A percentile compares a stretch with the other conserved stretches of the same genome.
phyloP scores from a whole-genome alignment of 2,329 filamentous ascomycete species.

The Neopestalotiopsis sp. region DNA sequence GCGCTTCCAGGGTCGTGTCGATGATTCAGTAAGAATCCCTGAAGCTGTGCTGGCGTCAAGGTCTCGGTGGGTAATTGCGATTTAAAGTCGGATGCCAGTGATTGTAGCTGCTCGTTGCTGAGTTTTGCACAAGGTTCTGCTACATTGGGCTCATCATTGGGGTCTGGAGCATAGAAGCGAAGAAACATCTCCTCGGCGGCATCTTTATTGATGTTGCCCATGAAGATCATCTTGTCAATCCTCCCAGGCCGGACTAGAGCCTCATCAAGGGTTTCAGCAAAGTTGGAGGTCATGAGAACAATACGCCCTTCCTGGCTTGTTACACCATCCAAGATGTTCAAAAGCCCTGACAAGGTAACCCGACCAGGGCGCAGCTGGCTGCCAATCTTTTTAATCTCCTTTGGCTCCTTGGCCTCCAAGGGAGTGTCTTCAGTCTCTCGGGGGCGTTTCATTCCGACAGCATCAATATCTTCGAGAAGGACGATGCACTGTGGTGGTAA shows the following conservation, averaged over 20 bases:
- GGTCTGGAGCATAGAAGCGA: conserved; percentile 28
- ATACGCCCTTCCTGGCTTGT: conserved; percentile 73
- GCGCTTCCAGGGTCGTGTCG: conserved; percentile 10
- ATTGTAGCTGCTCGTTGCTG: conserved; percentile 20
- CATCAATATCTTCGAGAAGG: conserved; percentile 62
- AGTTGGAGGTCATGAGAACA: conserved; percentile 73
- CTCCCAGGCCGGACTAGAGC: conserved; percentile 70
- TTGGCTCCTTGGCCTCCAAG: conserved; percentile 10
- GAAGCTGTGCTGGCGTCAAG: conserved; percentile 33
- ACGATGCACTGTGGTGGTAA: conserved; percentile 47
- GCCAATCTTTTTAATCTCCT: not conserved
- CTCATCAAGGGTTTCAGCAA: conserved; percentile 68
- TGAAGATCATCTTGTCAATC: conserved; percentile 70
- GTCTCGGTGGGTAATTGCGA: conserved; percentile 24
- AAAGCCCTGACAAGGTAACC: conserved; percentile 70
- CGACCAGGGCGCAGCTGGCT: conserved; percentile 64
- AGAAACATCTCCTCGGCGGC: conserved; percentile 31
- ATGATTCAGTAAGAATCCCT: conserved; percentile 29
- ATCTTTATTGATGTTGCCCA: conserved; percentile 47
- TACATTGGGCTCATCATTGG: conserved; percentile 21
- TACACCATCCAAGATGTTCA: conserved; percentile 67
- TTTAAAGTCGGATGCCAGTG: conserved; percentile 18
- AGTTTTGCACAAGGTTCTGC: conserved; percentile 23
- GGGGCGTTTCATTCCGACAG: conserved; percentile 51
- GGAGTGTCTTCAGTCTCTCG: conserved; percentile 27